A percentile compares a stretch with the other conserved stretches of the same genome.
Evolutionary conservation across 148 eudicot genomes (phyloP).

Genomic region (Pouteria glomerata): DNA sequence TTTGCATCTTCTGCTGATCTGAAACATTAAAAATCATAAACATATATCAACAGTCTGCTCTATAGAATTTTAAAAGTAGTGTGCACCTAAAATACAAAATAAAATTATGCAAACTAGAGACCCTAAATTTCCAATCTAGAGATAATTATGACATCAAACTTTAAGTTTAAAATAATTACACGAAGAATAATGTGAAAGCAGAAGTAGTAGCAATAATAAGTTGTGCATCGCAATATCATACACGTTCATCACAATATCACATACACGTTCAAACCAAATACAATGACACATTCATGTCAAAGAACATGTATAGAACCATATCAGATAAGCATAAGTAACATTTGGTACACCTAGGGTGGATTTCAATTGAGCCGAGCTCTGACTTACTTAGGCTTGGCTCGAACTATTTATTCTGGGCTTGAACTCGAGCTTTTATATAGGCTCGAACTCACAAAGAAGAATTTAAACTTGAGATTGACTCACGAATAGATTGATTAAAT

Average conservation of each 20-base stretch:
- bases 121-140: neutral
- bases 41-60: neutral
- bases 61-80: neutral
- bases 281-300: neutral
- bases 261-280: neutral
- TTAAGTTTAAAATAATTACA: neutral
- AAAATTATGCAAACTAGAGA: neutral
- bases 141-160: neutral
- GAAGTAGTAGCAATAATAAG: neutral
- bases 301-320: neutral
- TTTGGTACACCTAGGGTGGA: no score
- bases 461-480: no score
- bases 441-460: no score
- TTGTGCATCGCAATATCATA: neutral
- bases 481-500: no score
- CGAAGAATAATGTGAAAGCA: neutral
- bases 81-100: neutral
- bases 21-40: conserved; percentile 18
- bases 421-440: no score
- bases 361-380: no score
- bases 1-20: conserved; percentile 95
- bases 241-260: neutral
- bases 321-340: neutral
- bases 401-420: no score
- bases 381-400: no score